phyloP scores from a whole-genome alignment of 305 asterid genomes.

The Fraxinus xanthoxyloides region DNA sequence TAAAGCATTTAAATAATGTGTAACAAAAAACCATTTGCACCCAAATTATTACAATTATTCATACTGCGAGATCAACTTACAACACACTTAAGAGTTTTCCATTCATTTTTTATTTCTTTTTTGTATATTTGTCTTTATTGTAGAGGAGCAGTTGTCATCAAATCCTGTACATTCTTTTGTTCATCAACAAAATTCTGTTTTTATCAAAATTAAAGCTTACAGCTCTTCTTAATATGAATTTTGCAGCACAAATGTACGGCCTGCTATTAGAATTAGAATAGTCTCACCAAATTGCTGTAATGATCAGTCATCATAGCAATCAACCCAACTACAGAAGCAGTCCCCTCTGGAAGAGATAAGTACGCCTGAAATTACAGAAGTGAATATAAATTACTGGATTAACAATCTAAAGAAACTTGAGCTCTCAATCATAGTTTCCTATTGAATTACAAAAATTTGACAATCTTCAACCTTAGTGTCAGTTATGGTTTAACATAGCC shows the following conservation, averaged over 20 bases:
- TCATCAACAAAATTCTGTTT: not conserved
- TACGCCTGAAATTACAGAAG: conserved; percentile 70
- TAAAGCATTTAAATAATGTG: conserved; percentile 9
- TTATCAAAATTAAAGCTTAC: conserved; percentile 6
- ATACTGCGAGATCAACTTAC: not conserved
- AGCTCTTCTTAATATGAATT: conserved; percentile 12
- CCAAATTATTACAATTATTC: conserved; percentile 7
- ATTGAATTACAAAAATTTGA: not conserved
- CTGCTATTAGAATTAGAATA: conserved; percentile 12
- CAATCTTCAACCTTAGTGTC: conserved; percentile 1
- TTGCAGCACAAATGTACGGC: conserved; percentile 18
- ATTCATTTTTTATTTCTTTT: not conserved
- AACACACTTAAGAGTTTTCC: not conserved
- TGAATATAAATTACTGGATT: conserved; percentile 14
- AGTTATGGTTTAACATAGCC: not conserved
- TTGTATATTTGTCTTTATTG: not conserved
- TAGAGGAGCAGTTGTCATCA: not conserved
- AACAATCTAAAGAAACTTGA: not conserved
- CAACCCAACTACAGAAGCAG: conserved; percentile 87
- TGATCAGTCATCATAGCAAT: conserved; percentile 98
- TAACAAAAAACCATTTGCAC: conserved; percentile 9
- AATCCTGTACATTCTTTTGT: not conserved
- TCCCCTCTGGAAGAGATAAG: conserved; percentile 94
- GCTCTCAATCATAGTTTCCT: conserved; percentile 18
- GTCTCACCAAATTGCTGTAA: conserved; percentile 82